These are phyloP conservation scores for Mycena vitilis DNA, from an alignment of 768 basidiomycete species.

Conservation along the genomic window DNA sequence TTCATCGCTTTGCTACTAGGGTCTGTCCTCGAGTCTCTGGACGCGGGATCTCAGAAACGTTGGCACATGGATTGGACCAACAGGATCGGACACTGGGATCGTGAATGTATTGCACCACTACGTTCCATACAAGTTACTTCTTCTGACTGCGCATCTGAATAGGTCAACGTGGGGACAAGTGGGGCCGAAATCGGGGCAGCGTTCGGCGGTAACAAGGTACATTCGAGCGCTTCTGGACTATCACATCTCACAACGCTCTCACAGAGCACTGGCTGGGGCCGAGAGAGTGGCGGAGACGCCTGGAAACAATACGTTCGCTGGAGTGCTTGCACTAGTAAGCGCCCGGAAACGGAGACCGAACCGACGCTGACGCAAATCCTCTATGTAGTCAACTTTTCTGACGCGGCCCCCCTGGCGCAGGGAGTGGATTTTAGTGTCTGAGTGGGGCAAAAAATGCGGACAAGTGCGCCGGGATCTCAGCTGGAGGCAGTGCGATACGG, in stretches of 20 bases:
- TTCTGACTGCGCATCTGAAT: constrained; percentile 7
- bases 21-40: constrained; percentile 93
- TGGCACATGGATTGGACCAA: constrained; percentile 92
- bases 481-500: constrained; percentile 23
- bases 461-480: constrained; percentile 29
- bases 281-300: constrained; percentile 97
- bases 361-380: constrained; percentile 28
- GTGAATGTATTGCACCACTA: constrained; percentile 74
- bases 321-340: constrained; percentile 84
- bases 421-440: constrained; percentile 84
- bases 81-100: constrained; percentile 91
- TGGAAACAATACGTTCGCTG: constrained; percentile 98
- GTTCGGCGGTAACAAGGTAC: constrained; percentile 94
- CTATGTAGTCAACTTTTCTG: constrained; percentile 83
- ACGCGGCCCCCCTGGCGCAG: constrained; percentile 91
- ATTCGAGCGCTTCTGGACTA: constrained; percentile 37
- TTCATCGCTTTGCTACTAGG: constrained; percentile 52
- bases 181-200: constrained; percentile 80
- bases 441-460: constrained; percentile 28
- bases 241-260: background rate
- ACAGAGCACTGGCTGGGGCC: constrained; percentile 92
- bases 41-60: constrained; percentile 85
- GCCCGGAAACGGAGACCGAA: constrained; percentile 13
- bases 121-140: constrained; percentile 30
- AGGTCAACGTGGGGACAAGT: constrained; percentile 71